Base-by-base conservation (phyloP, 371 early-diverging fungal genomes). In the Mortierella sp. region DNA sequence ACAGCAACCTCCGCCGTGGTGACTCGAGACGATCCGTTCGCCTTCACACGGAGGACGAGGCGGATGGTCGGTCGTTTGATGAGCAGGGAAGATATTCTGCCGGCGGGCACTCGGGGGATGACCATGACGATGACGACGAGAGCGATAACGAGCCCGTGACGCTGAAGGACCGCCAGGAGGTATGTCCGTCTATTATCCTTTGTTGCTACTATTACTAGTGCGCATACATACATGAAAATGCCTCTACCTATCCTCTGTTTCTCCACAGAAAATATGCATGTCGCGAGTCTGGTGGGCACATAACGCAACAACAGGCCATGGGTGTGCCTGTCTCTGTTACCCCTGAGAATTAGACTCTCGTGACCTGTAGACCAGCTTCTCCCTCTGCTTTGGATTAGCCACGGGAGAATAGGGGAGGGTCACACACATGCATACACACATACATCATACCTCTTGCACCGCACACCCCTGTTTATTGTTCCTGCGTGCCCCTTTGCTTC, bases 151-250 rank as follows among this genome's bases (percentile, higher is more conserved):
- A 93, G 51, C 85, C 85, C 79, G 88, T 92, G 89, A 94, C 93
- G 2, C 84, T 95, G 24, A 94, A 94, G 60, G 94, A 94, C 82
- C 79, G 92, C 72, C 94, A 94, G 82, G 94, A 94, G 75, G 93
- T 91, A 88, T 78, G 83, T 68, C 29, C 10, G 32, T 54, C 48
- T 71, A 6, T 29, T 51, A n/a, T 58, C 32, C 10, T 21, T 49
- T 35, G 4, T 18, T 48, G 24, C 65, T 24, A 48, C 8, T 71
- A 12, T 49, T 29, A 0, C n/a, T 46, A 24, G 11, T 35, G 16
- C 60, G 49, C 38, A 38, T 51, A n/a, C 18, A 55, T 44, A n/a
- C 18, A 44, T 70, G 29, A 46, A 12, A 10, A 55, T 70, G 29
- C 71, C n/a, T 46, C 71, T 71, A 32, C 32, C 16, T 29, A 6